phyloP scores from a whole-genome alignment of 345 rosid genomes.

The Erysimum cheiranthoides region DNA sequence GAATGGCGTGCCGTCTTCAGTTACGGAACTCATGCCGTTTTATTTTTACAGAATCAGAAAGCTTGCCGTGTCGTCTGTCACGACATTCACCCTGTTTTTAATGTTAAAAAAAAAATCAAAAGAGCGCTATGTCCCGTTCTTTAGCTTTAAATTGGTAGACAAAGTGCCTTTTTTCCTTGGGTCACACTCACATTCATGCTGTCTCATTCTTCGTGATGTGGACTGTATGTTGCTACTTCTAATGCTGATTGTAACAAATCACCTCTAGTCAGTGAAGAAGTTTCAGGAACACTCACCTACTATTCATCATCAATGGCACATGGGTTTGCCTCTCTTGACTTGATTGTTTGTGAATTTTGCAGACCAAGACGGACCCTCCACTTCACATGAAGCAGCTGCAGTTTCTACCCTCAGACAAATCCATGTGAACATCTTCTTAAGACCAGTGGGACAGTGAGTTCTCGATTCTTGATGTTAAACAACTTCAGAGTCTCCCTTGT shows the following conservation, averaged over 20 bases:
- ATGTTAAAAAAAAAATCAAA: too few species aligned
- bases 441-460: background rate
- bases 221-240: background rate
- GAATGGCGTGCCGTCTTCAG: background rate
- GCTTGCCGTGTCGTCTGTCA: background rate
- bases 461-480: background rate
- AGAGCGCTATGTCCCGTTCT: background rate
- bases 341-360: background rate
- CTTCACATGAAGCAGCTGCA: background rate
- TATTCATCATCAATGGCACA: too few species aligned
- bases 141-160: background rate
- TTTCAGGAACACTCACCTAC: constrained; percentile 1
- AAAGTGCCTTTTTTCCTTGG: background rate
- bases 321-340: constrained; percentile 17
- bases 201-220: constrained; percentile 7
- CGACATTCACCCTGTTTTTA: background rate
- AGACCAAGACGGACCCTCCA: constrained; percentile 9
- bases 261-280: background rate
- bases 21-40: background rate
- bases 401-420: constrained; percentile 24
- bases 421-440: constrained; percentile 7
- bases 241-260: constrained; percentile 11
- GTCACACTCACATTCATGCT: background rate
- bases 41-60: background rate
- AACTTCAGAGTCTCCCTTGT: constrained; percentile 14